Evolutionary conservation across 2,329 filamentous ascomycete species (phyloP).

Genomic region (Nigrospora osmanthi): DNA sequence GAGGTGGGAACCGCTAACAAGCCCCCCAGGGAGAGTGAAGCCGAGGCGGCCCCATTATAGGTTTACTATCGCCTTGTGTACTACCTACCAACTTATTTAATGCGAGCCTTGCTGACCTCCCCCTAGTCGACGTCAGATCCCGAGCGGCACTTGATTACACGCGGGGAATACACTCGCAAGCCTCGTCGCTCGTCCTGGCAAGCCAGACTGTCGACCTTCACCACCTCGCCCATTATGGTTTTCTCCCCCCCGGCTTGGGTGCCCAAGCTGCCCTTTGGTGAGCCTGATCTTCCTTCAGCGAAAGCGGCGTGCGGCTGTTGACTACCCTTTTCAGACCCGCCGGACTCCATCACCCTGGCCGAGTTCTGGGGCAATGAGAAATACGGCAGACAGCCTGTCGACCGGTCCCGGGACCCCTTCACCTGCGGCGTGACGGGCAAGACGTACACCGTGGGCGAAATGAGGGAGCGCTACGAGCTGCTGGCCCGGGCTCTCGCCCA

Average conservation of each 20-base stretch:
- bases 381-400: conserved; percentile 54
- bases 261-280: conserved; percentile 8
- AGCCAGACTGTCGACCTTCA: too few relatives aligned
- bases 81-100: too few relatives aligned
- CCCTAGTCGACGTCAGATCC: too few relatives aligned
- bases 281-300: neutral
- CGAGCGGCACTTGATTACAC: too few relatives aligned
- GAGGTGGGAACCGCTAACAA: too few relatives aligned
- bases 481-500: conserved; percentile 57
- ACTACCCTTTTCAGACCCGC: conserved; percentile 22
- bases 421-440: conserved; percentile 65
- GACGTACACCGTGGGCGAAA: conserved; percentile 51
- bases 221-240: conserved; percentile 3
- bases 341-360: conserved; percentile 58
- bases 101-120: too few relatives aligned
- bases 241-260: conserved; percentile 7
- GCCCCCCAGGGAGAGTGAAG: too few relatives aligned
- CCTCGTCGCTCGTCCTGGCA: too few relatives aligned
- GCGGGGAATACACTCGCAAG: too few relatives aligned
- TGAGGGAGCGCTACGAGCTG: conserved; percentile 57
- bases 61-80: too few relatives aligned
- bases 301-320: neutral
- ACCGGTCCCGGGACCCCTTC: conserved; percentile 56
- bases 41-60: too few relatives aligned
- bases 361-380: conserved; percentile 66